Conservation (phyloP, 495 filamentous ascomycete species). For the Evernia prunastri region DNA sequence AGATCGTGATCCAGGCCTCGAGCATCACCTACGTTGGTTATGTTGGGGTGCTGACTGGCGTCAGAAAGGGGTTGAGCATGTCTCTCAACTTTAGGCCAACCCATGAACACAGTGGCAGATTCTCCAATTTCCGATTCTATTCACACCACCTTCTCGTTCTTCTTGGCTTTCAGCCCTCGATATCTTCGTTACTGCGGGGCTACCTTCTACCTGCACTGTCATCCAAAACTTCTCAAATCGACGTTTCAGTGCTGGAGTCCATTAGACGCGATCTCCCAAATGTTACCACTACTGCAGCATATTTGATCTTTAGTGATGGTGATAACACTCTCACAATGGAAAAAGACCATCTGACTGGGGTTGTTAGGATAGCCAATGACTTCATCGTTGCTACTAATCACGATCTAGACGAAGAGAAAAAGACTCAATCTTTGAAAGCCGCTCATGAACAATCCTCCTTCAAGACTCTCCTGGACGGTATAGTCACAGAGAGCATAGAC, state of each 20-base stretch:
- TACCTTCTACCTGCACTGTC: constrained; percentile 34
- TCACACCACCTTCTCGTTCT: constrained; percentile 49
- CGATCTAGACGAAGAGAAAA: constrained; percentile 31
- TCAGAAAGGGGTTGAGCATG: constrained; percentile 48
- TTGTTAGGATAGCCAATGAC: constrained; percentile 33
- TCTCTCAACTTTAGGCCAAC: constrained; percentile 60
- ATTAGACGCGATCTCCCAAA: constrained; percentile 33
- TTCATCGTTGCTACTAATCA: constrained; percentile 55
- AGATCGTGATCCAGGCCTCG: constrained; percentile 32
- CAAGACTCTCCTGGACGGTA: constrained; percentile 13
- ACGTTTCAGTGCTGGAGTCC: constrained; percentile 23
- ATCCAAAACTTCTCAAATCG: neutral
- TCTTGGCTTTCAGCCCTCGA: constrained; percentile 50
- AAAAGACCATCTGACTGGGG: constrained; percentile 48
- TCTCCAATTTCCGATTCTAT: constrained; percentile 39
- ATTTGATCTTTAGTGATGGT: constrained; percentile 52
- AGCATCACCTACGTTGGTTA: constrained; percentile 59
- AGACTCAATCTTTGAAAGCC: constrained; percentile 9
- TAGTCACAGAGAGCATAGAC: constrained; percentile 23
- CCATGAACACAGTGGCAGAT: constrained; percentile 39
- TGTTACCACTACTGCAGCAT: constrained; percentile 48
- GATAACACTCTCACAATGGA: constrained; percentile 43
- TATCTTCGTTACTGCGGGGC: constrained; percentile 47
- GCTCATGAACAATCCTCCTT: neutral
- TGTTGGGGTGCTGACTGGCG: constrained; percentile 56